These are phyloP conservation scores for barley (Hordeum vulgare) DNA, from an alignment of 176 grass and related monocot genomes.

Conservation along the genomic window MorexV3_pseudomolecules_assembly NC_058524.1:389219108-389219607, in stretches of 20 bases:
- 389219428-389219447: not conserved
- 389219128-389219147: not conserved
- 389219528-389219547: conserved; percentile 42
- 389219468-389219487: conserved; percentile 51
- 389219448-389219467: conserved; percentile 52
- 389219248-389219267: too few relatives aligned
- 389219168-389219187: not conserved
- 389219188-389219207: too few relatives aligned
- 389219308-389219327: too few relatives aligned
- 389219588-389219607: conserved; percentile 74
- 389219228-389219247: too few relatives aligned
- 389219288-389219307: too few relatives aligned
- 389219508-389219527: conserved; percentile 66
- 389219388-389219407: too few relatives aligned
- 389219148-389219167: not conserved
- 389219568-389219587: conserved; percentile 77
- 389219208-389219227: too few relatives aligned
- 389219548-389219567: conserved; percentile 66
- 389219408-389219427: not conserved
- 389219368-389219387: too few relatives aligned
- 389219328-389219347: too few relatives aligned
- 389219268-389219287: too few relatives aligned
- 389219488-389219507: conserved; percentile 60
- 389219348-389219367: too few relatives aligned
- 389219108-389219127: not conserved